Evolutionary conservation across 1,284 basidiomycete genomes (phyloP).

Genomic region (Athelia sp.): DNA sequence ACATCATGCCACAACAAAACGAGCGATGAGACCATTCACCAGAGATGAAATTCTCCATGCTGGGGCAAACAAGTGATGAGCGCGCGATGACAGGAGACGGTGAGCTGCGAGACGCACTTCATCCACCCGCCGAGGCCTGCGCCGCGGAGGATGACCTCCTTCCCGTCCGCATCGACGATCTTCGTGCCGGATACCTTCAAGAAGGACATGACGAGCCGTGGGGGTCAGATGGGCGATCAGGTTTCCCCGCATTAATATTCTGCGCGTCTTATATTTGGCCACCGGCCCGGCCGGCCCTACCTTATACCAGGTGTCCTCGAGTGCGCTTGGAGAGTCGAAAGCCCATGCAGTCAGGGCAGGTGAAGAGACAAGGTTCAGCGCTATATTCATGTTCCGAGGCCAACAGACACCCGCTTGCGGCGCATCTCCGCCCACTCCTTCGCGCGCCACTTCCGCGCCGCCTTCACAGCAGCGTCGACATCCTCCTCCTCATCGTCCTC

Average conservation of each 20-base stretch:
- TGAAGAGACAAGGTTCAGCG: too few relatives aligned
- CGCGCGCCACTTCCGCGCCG: constrained; percentile 46
- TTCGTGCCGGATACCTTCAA: constrained; percentile 52
- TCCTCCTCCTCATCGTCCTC: constrained; percentile 7
- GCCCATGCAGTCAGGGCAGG: too few relatives aligned
- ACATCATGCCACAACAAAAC: not conserved
- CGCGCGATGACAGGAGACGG: not conserved
- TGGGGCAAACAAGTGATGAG: constrained; percentile 11
- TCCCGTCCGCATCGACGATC: constrained; percentile 49
- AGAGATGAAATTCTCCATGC: constrained; percentile 63
- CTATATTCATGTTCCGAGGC: too few relatives aligned
- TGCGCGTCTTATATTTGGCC: too few relatives aligned
- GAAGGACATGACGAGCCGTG: not conserved
- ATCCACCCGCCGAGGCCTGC: constrained; percentile 71
- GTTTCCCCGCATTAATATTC: too few relatives aligned
- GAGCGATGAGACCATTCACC: too few relatives aligned
- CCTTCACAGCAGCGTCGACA: constrained; percentile 33
- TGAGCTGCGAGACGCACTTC: constrained; percentile 39
- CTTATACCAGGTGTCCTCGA: too few relatives aligned
- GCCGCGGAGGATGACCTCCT: constrained; percentile 57
- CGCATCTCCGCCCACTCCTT: constrained; percentile 52
- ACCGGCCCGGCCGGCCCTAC: too few relatives aligned
- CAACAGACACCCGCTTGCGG: constrained; percentile 11
- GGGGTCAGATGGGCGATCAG: too few relatives aligned
- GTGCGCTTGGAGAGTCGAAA: too few relatives aligned